Conservation (phyloP, 2,329 filamentous ascomycete genomes). For the Microdochium paspali region DNA sequence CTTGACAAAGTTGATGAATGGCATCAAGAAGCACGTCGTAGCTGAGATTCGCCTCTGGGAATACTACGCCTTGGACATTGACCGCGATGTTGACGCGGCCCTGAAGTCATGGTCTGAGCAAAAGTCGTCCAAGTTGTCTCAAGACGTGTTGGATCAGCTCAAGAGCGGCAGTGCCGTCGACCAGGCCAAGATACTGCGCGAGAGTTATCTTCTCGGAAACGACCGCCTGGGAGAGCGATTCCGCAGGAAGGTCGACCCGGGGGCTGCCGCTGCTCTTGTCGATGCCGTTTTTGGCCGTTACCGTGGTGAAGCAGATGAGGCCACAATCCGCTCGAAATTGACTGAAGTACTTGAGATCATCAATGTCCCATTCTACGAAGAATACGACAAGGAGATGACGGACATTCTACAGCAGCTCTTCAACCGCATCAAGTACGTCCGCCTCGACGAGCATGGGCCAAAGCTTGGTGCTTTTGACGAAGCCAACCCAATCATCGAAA, state of each 20-base stretch:
- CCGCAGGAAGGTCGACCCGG: conserved; percentile 60
- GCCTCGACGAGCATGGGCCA: conserved; percentile 86
- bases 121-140: conserved; percentile 18
- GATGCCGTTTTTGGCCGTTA: conserved; percentile 59
- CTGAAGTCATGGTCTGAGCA: conserved; percentile 61
- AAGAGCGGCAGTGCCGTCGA: conserved; percentile 33
- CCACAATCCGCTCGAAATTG: conserved; percentile 44
- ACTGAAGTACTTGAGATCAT: conserved; percentile 65
- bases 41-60: conserved; percentile 79
- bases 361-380: conserved; percentile 82
- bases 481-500: conserved; percentile 76
- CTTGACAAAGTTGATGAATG: conserved; percentile 72
- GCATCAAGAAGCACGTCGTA: conserved; percentile 72
- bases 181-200: conserved; percentile 53
- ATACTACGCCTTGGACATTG: conserved; percentile 78
- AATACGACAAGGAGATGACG: conserved; percentile 77
- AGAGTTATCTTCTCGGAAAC: conserved; percentile 60
- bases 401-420: conserved; percentile 86
- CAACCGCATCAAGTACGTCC: conserved; percentile 90
- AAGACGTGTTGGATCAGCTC: conserved; percentile 35
- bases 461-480: conserved; percentile 71
- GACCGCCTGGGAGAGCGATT: conserved; percentile 76
- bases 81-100: conserved; percentile 58
- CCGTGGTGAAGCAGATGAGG: conserved; percentile 42
- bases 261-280: conserved; percentile 59